Conservation (phyloP, 2,329 filamentous ascomycete species). For the Pseudofabraea citricarpa region DNA sequence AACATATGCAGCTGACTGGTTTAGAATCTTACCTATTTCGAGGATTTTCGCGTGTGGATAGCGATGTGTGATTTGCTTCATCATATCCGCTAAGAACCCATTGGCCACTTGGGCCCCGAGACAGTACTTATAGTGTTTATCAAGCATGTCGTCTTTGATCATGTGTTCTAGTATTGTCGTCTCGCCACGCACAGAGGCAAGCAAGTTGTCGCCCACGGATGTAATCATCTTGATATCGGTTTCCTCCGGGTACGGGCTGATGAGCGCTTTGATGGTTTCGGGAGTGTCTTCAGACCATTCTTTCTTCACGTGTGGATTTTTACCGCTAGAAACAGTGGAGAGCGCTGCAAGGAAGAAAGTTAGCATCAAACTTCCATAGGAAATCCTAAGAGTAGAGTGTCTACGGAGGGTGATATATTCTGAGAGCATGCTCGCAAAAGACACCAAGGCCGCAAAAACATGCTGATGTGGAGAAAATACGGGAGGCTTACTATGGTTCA, state of each 20-base stretch:
- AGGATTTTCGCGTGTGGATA: constrained; percentile 21
- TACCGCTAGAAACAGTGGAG: not conserved
- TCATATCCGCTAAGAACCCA: constrained; percentile 3
- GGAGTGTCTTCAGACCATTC: constrained; percentile 3
- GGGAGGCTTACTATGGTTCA: constrained; percentile 1
- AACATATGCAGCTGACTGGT: not conserved
- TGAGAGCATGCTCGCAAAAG: too few relatives aligned
- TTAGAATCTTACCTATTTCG: constrained; percentile 22
- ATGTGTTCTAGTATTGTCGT: constrained; percentile 19
- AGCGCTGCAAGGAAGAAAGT: not conserved
- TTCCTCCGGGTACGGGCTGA: constrained; percentile 2
- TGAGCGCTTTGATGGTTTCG: constrained; percentile 4
- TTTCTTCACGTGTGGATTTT: constrained; percentile 1
- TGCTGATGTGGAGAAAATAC: not conserved
- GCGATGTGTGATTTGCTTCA: constrained; percentile 9
- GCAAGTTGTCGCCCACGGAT: constrained; percentile 15
- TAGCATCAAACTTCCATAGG: not conserved
- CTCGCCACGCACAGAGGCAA: constrained; percentile 12
- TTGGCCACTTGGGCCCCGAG: constrained; percentile 4
- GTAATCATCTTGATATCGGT: constrained; percentile 13
- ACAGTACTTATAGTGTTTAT: constrained; percentile 15
- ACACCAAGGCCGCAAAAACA: not conserved
- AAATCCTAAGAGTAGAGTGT: too few relatives aligned
- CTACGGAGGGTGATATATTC: too few relatives aligned
- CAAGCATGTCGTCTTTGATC: constrained; percentile 14